phyloP scores from a whole-genome alignment of 1,284 basidiomycete species.

The Puccinia polysora region DNA sequence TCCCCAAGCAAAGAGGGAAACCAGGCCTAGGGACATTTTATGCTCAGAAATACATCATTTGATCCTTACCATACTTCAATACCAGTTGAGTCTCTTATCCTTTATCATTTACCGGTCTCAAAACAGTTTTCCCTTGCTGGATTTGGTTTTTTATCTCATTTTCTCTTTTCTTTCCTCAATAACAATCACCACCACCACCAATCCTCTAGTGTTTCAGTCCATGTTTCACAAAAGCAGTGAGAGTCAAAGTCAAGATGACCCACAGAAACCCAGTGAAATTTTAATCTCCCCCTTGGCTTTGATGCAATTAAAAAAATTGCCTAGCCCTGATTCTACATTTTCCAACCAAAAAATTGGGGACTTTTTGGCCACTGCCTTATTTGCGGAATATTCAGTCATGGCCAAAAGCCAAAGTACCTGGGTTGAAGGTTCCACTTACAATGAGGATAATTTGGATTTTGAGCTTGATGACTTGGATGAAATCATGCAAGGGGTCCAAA shows the following conservation, averaged over 20 bases:
- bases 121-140: no score
- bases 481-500: conserved; percentile 29
- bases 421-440: conserved; percentile 8
- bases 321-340: conserved; percentile 6
- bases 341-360: not conserved
- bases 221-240: conserved; percentile 34
- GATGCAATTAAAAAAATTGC: conserved; percentile 4
- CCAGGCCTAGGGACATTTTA: conserved; percentile 36
- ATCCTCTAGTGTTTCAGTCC: conserved; percentile 31
- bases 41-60: conserved; percentile 40
- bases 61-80: conserved; percentile 39
- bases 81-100: conserved; percentile 26
- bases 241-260: conserved; percentile 30
- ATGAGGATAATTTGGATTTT: conserved; percentile 39
- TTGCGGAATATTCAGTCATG: conserved; percentile 37
- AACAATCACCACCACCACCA: no score
- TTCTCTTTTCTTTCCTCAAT: no score
- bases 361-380: not conserved
- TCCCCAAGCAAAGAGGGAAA: conserved; percentile 34
- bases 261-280: conserved; percentile 13
- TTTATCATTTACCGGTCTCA: not conserved
- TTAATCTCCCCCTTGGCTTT: conserved; percentile 24
- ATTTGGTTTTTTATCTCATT: no score
- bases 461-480: conserved; percentile 37
- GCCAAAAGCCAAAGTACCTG: not conserved